These are phyloP conservation scores for Solanum ossicruentum DNA, from an alignment of 257 asterid genomes.

Conservation along the genomic window DNA sequence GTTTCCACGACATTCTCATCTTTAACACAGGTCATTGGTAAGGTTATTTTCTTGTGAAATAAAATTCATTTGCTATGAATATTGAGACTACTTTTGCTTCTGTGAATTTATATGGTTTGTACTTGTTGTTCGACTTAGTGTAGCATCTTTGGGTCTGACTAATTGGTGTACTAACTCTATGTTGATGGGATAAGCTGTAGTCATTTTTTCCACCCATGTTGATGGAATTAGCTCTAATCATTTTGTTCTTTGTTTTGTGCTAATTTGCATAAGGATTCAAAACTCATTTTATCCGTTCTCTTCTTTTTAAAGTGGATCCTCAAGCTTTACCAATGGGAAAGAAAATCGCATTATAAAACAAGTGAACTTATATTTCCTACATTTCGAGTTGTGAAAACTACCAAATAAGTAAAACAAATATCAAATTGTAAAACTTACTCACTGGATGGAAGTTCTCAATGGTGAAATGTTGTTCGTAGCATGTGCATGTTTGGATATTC, in stretches of 20 bases:
- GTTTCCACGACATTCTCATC: constrained; percentile 67
- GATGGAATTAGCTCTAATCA: not conserved
- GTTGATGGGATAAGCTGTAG: not conserved
- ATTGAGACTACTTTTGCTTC: not conserved
- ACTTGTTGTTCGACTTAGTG: not conserved
- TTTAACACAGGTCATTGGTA: constrained; percentile 98
- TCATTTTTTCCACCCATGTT: not conserved
- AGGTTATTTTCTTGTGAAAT: not conserved
- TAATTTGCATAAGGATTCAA: not conserved
- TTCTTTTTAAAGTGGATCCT: not conserved
- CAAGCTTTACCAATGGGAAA: not conserved
- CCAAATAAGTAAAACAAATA: not conserved
- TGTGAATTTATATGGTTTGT: not conserved
- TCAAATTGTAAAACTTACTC: not conserved
- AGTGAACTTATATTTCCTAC: not conserved
- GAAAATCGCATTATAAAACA: not conserved
- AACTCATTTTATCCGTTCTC: not conserved
- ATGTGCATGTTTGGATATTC: not conserved
- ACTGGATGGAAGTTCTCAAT: not conserved
- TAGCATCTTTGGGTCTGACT: not conserved
- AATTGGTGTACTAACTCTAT: not conserved
- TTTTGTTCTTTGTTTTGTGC: not conserved
- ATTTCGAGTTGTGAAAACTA: not conserved
- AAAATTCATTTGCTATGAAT: not conserved
- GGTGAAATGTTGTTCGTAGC: not conserved